Base-by-base conservation (phyloP, 1,139 yeast genomes). In the Debaryomyces fabryi region DNA sequence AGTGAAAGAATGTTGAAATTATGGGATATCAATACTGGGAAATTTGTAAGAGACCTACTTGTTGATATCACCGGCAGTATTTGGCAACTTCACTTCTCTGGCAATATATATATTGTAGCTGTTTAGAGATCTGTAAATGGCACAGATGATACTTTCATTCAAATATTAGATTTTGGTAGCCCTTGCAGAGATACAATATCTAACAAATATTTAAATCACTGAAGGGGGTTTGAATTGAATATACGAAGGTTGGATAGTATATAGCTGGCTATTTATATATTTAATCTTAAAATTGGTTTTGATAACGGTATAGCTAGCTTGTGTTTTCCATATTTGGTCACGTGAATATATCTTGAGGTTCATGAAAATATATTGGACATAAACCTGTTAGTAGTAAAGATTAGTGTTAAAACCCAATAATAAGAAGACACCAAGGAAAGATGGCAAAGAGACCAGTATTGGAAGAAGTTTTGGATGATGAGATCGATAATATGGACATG, bases 11-110 rank as follows among this genome's bases (percentile, higher is more conserved):
- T 82, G 81, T 79, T 86, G 60, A 91, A 83, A 69, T 78, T 81
- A 49, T 93, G 97, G 93, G 88, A 93, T 62, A 81, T 90, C 32
- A 79, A 83, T 56, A 83, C 85, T 1, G 99, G 98, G 0, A 76
- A 77, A 56, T 80, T 86, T 53, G 83, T 90, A 5, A 78, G 95
- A 50, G 93, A 91, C 58, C 69, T 93, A 49, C 72, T 91, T 48
- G 76, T 81, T 3, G 96, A 88, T 62, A 85, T 85, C 25, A 79
- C 91, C 15, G 91, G 89, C 6, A 87, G 90, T 29, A 91, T 93
- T 27, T 93, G 99, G 99, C 97, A 95, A 59, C 97, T 93, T 1
- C 81, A 88, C 56, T 88, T 91, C 61, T 96, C 90, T 63, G 83
- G 84, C 53, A 80, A 88, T 51, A 76, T 93, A 45, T 88, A 98